A percentile compares a stretch with the other conserved stretches of the same genome.
These are phyloP conservation scores for Pichia inconspicua DNA, from an alignment of 1,139 yeast species.

Conservation along the genomic window DNA sequence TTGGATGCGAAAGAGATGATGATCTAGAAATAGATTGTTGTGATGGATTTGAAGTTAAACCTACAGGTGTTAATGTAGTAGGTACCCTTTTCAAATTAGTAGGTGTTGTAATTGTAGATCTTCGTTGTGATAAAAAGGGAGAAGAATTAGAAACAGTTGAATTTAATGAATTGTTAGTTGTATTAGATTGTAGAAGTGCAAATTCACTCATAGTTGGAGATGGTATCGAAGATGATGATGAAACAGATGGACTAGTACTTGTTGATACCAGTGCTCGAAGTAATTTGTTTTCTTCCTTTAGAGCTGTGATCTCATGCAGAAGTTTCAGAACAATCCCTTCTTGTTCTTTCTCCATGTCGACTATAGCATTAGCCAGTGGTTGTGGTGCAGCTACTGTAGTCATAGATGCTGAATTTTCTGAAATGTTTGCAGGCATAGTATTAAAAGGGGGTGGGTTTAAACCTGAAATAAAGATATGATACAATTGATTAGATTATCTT, in stretches of 20 bases:
- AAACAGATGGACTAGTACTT: background rate
- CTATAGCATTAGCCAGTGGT: slow-evolving; percentile 30
- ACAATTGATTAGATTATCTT: too few species aligned
- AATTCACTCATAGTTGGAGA: background rate
- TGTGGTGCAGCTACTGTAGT: background rate
- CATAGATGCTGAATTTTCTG: background rate
- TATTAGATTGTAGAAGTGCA: background rate
- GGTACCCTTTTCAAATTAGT: slow-evolving; percentile 12
- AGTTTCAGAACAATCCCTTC: slow-evolving; percentile 56
- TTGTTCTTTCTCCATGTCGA: slow-evolving; percentile 62
- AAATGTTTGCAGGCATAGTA: background rate
- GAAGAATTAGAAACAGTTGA: slow-evolving; percentile 9
- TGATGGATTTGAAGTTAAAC: background rate
- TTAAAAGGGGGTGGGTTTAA: too few species aligned
- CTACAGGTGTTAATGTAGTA: background rate
- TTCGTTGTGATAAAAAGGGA: slow-evolving; percentile 15
- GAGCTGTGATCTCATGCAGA: slow-evolving; percentile 45
- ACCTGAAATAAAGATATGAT: too few species aligned
- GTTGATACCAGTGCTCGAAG: slow-evolving; percentile 20
- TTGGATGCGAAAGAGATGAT: slow-evolving; percentile 5
- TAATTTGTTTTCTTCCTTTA: slow-evolving; percentile 44
- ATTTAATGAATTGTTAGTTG: slow-evolving; percentile 6
- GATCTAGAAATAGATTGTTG: slow-evolving; percentile 4
- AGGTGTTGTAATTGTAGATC: slow-evolving; percentile 18
- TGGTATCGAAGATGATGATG: slow-evolving; percentile 10